Evolutionary conservation across 1,139 yeast species (phyloP).

Genomic region (Torulaspora globosa): DNA sequence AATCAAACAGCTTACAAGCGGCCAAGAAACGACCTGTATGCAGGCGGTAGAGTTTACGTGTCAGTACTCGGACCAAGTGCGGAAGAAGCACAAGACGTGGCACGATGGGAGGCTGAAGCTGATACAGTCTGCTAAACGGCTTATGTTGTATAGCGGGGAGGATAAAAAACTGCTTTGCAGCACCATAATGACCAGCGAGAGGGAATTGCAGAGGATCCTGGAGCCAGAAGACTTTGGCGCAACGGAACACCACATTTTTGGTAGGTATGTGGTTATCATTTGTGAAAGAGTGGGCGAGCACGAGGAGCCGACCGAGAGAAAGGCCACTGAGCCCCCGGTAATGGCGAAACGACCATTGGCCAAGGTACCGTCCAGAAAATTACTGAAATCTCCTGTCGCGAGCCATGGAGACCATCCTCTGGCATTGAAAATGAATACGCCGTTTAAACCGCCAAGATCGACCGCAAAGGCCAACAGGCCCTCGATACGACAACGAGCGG

Average conservation of each 20-base stretch:
- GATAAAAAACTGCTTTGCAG: conserved; percentile 27
- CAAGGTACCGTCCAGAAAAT: too few species aligned
- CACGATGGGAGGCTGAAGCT: conserved; percentile 35
- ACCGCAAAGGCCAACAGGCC: conserved; percentile 16
- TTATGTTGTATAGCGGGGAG: conserved; percentile 27
- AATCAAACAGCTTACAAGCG: not conserved
- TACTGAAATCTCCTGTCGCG: too few species aligned
- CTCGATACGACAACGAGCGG: conserved; percentile 10
- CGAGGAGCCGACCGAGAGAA: not conserved
- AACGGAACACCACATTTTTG: conserved; percentile 31
- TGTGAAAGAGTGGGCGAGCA: not conserved
- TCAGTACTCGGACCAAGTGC: conserved; percentile 34
- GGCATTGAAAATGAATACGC: conserved; percentile 30
- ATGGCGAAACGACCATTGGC: not conserved
- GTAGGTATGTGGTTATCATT: conserved; percentile 28
- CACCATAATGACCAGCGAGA: conserved; percentile 25
- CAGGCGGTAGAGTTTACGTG: conserved; percentile 27
- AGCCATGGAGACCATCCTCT: conserved; percentile 9
- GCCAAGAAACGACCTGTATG: not conserved
- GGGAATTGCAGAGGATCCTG: conserved; percentile 22
- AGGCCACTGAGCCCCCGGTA: not conserved
- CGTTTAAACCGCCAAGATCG: conserved; percentile 29
- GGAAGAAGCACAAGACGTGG: conserved; percentile 36
- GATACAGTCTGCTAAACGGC: conserved; percentile 23
- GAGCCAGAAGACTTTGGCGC: conserved; percentile 25